A percentile compares a stretch with the other conserved stretches of the same genome.
phyloP scores from a whole-genome alignment of 2,329 filamentous ascomycete genomes.

The Paraphaeosphaeria sporulosa region DNA sequence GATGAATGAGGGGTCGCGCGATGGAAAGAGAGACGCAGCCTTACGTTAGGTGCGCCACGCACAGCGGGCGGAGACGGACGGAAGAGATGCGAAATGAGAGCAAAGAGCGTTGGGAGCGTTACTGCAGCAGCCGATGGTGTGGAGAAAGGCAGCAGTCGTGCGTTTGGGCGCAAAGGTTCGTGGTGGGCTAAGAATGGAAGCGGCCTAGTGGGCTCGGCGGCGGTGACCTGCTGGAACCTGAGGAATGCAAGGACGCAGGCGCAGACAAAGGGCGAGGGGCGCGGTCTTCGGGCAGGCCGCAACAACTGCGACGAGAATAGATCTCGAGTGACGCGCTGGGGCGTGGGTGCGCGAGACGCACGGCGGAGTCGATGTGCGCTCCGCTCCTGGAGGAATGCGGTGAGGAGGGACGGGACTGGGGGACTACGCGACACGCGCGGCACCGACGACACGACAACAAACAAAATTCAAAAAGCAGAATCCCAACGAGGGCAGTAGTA shows the following conservation, averaged over 20 bases:
- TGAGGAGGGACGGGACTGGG: not conserved
- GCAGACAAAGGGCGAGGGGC: conserved; percentile 13
- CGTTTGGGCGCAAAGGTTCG: conserved; percentile 26
- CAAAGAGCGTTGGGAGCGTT: conserved; percentile 33
- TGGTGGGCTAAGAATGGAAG: conserved; percentile 24
- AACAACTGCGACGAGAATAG: conserved; percentile 7
- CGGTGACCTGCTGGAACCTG: conserved; percentile 20
- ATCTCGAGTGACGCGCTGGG: conserved; percentile 2
- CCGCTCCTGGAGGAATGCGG: conserved; percentile 3
- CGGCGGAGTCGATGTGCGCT: not conserved
- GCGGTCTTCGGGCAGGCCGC: conserved; percentile 10
- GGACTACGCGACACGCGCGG: not conserved
- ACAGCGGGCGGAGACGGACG: conserved; percentile 35
- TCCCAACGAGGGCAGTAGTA: conserved; percentile 8
- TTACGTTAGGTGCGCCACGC: conserved; percentile 38
- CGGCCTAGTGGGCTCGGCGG: conserved; percentile 32
- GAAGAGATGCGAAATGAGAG: conserved; percentile 34
- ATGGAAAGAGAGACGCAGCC: conserved; percentile 28
- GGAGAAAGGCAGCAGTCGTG: conserved; percentile 39
- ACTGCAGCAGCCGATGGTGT: conserved; percentile 27
- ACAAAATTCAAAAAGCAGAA: conserved; percentile 5
- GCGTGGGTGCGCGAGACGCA: not conserved
- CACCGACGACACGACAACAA: conserved; percentile 4
- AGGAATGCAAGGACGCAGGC: conserved; percentile 26
- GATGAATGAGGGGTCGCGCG: conserved; percentile 17